Conservation (phyloP, 2,329 filamentous ascomycete genomes). For the Monosporascus sp. region DNA sequence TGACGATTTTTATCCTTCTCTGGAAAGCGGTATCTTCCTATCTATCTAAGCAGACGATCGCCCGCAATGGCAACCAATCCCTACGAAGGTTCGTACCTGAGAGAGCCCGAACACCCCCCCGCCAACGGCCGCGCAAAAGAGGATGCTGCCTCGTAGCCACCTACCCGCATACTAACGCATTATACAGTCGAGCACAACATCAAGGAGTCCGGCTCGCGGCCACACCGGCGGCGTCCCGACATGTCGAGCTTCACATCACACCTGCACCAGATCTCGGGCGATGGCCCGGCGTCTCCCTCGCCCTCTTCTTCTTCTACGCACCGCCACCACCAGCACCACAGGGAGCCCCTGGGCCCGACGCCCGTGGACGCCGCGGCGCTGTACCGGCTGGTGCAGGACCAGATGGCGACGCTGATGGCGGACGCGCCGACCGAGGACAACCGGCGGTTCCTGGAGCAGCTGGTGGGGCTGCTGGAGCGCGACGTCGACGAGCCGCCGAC, state of each 20-base stretch:
- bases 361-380: slow-evolving; percentile 54
- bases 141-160: background rate
- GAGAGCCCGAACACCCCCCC: background rate
- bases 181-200: slow-evolving; percentile 61
- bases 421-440: slow-evolving; percentile 46
- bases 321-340: slow-evolving; percentile 32
- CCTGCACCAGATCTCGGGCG: slow-evolving; percentile 47
- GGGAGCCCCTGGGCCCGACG: slow-evolving; percentile 55
- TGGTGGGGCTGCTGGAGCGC: slow-evolving; percentile 43
- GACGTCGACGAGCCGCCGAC: slow-evolving; percentile 50
- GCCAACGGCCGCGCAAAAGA: too few relatives aligned
- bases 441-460: slow-evolving; percentile 43
- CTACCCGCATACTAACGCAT: background rate
- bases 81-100: slow-evolving; percentile 25
- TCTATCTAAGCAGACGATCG: background rate
- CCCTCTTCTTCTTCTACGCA: slow-evolving; percentile 7
- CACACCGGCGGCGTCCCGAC: slow-evolving; percentile 49
- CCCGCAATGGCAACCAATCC: slow-evolving; percentile 27
- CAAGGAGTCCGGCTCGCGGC: slow-evolving; percentile 35
- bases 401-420: slow-evolving; percentile 46
- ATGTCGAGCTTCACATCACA: slow-evolving; percentile 60
- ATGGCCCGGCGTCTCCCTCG: slow-evolving; percentile 20
- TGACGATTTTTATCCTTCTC: too few relatives aligned
- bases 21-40: too few relatives aligned
- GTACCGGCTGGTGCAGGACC: slow-evolving; percentile 56